Base-by-base conservation (phyloP, 116 monocot genomes). In the Trichopus zeylanicus region DNA sequence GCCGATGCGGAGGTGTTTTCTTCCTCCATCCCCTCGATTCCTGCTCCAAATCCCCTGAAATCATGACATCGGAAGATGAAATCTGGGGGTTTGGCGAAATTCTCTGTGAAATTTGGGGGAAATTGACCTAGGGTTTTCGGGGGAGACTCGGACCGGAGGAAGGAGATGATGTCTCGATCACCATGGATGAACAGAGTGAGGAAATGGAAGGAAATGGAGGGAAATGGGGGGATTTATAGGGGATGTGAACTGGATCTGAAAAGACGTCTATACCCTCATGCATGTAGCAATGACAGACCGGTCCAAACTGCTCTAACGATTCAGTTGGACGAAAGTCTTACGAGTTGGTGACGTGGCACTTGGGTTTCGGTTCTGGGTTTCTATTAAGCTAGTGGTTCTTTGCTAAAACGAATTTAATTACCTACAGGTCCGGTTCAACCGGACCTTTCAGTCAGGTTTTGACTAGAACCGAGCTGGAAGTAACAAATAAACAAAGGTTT, bases 1-100 rank as follows among this genome's bases (percentile, higher is more conserved):
- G 39, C 46, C n/a, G 53, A 21, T 1, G 19, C 12, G 8, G 64
- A 34, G 5, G 48, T 57, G 58, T 38, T 58, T 30, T 58, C 72
- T 22, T 46, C 46, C 25, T 55, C 66, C 65, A 59, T 66, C 26
- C 11, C 53, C 3, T 4, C 28, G 15, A 12, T 53, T 23, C 22
- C 18, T 21, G 48, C 51, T 51, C 53, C 28, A 23, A 28, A 27
- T 28, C 23, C 11, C 57, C 24, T 3, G 21, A 22, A 49, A 19
- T 57, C 16, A 18, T 33, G 15, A 32, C 31, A 57, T 7, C 20
- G 3, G n/a, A 20, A 7, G 20, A 38, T 37, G 24, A 48, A 35
- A 53, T 26, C 4, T 65, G 34, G 10, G 18, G 13, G 23, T 59
- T 33, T 8, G n/a, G 20, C 7, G 32, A 24, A 11, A 49, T 19